These are phyloP conservation scores for Solanum pennellii DNA, from an alignment of 257 asterid genomes.

Conservation along the genomic window DNA sequence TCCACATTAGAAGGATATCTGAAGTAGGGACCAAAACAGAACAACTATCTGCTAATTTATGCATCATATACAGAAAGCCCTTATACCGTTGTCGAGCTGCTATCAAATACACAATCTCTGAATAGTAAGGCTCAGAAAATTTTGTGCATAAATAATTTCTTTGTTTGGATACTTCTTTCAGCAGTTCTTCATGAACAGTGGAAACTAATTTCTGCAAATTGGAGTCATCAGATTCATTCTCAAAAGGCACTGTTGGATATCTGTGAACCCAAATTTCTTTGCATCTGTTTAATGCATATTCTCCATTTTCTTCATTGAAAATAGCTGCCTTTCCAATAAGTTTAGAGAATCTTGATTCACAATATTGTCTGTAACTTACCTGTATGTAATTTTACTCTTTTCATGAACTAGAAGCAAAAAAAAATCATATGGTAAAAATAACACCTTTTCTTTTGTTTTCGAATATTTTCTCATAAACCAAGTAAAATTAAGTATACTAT, in stretches of 20 bases:
- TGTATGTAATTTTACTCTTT: conserved; percentile 5
- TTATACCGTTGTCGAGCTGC: conserved; percentile 78
- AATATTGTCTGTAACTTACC: conserved; percentile 60
- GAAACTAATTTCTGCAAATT: neutral
- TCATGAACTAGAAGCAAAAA: neutral
- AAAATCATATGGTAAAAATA: neutral
- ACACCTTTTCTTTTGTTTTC: neutral
- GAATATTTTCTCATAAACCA: neutral
- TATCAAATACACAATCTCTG: conserved; percentile 64
- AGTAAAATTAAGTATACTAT: neutral
- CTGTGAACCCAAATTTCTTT: conserved; percentile 54
- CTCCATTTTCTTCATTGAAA: conserved; percentile 74
- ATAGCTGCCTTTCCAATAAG: conserved; percentile 61
- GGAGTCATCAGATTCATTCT: conserved; percentile 39
- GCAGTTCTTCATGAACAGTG: conserved; percentile 25
- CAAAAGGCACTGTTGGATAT: conserved; percentile 69
- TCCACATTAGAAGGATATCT: conserved; percentile 76
- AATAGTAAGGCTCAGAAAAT: conserved; percentile 56
- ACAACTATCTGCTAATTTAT: conserved; percentile 39
- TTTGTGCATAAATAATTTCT: conserved; percentile 23
- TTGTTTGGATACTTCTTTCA: conserved; percentile 44
- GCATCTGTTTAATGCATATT: conserved; percentile 75
- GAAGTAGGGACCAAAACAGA: conserved; percentile 64
- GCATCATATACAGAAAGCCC: conserved; percentile 53
- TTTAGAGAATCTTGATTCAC: conserved; percentile 69